Conservation (phyloP, 768 basidiomycete species). For the Phaffia australis region DNA sequence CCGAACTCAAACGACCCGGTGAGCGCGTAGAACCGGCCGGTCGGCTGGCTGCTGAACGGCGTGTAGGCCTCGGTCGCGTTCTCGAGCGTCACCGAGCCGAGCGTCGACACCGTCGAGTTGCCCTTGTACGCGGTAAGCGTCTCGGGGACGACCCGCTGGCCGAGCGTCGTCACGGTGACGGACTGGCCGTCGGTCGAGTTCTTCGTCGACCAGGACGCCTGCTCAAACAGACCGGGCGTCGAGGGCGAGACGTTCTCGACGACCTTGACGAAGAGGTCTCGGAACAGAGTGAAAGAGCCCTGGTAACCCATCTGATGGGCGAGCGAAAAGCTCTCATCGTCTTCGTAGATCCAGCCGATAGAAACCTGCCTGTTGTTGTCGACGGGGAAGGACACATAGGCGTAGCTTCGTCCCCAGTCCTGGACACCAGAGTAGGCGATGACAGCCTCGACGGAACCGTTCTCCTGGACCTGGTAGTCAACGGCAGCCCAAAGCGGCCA, state of each 20-base stretch:
- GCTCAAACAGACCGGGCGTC: constrained; percentile 16
- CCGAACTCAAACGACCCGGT: constrained; percentile 24
- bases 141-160: constrained; percentile 30
- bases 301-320: constrained; percentile 27
- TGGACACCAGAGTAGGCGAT: constrained; percentile 25
- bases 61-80: constrained; percentile 12
- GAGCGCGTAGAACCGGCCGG: constrained; percentile 26
- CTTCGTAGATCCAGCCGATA: constrained; percentile 31
- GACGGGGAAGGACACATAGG: constrained; percentile 29
- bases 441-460: neutral
- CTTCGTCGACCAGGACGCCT: constrained; percentile 27
- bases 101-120: constrained; percentile 2
- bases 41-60: constrained; percentile 26
- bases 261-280: constrained; percentile 27
- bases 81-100: neutral
- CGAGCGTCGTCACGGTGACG: constrained; percentile 27
- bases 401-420: constrained; percentile 30
- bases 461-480: neutral
- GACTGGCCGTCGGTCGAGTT: constrained; percentile 28
- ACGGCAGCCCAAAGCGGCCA: constrained; percentile 27
- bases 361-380: constrained; percentile 17
- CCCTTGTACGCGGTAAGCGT: constrained; percentile 26
- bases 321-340: constrained; percentile 27
- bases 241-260: constrained; percentile 5
- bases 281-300: constrained; percentile 29